A percentile compares a stretch with the other conserved stretches of the same genome.
Evolutionary conservation across 345 rosid species (phyloP).

Genomic region (Barbarea vulgaris): DNA sequence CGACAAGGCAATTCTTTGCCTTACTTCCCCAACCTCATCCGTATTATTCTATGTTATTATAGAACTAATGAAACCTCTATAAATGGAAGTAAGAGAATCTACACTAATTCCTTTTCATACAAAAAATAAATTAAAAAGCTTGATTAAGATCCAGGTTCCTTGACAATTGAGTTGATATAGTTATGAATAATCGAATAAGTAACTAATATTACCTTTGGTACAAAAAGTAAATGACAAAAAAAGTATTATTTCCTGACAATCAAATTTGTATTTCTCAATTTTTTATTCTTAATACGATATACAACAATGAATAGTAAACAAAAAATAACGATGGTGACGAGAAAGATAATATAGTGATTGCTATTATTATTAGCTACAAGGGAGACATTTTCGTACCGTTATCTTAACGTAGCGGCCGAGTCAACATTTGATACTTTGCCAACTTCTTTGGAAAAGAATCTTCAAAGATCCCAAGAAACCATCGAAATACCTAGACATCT

Average conservation of each 20-base stretch:
- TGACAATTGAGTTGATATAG: conserved; percentile 1
- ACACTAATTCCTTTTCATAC: neutral
- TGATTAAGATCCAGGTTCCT: conserved; percentile 19
- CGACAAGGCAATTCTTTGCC: conserved; percentile 74
- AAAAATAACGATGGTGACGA: neutral
- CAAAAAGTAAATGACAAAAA: neutral
- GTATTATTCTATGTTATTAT: conserved; percentile 8
- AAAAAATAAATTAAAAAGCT: neutral
- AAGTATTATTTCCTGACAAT: neutral
- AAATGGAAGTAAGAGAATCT: conserved; percentile 26
- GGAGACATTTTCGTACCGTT: conserved; percentile 27
- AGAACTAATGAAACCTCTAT: conserved; percentile 4
- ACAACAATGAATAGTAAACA: neutral
- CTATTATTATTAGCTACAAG: conserved; percentile 7
- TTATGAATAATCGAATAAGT: conserved; percentile 1
- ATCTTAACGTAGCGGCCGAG: conserved; percentile 19
- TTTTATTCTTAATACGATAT: neutral
- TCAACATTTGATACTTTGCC: conserved; percentile 40
- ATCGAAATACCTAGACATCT: conserved; percentile 17
- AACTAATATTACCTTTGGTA: neutral
- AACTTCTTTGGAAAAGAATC: conserved; percentile 33
- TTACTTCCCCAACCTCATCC: conserved; percentile 35
- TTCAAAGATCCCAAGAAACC: conserved; percentile 15
- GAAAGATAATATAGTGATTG: neutral
- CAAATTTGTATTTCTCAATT: neutral